Evolutionary conservation across 805 yeast species (phyloP).

Genomic region (Saccharomycopsis guyanensis): DNA sequence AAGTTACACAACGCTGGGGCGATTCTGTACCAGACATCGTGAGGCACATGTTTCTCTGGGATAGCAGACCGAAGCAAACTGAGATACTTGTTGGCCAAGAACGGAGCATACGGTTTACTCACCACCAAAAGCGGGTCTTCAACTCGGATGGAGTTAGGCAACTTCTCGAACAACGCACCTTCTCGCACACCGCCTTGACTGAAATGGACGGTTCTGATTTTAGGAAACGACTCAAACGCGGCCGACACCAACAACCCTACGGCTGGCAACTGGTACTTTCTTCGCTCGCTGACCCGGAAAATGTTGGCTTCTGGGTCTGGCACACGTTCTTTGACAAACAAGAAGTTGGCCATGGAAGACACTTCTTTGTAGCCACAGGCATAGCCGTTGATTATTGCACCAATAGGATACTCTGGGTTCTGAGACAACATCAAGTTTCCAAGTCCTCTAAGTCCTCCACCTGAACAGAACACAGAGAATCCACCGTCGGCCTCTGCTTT

Average conservation of each 20-base stretch:
- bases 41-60: conserved; percentile 48
- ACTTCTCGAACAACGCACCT: conserved; percentile 58
- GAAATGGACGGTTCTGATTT: conserved; percentile 54
- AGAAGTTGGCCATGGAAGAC: conserved; percentile 41
- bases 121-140: conserved; percentile 68
- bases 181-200: conserved; percentile 76
- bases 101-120: conserved; percentile 64
- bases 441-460: conserved; percentile 68
- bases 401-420: conserved; percentile 54
- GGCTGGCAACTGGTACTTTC: conserved; percentile 63
- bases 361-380: conserved; percentile 50
- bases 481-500: conserved; percentile 53
- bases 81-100: conserved; percentile 50
- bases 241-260: conserved; percentile 57
- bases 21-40: conserved; percentile 48
- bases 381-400: conserved; percentile 63
- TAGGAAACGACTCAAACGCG: conserved; percentile 53
- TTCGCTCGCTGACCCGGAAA: conserved; percentile 59
- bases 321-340: conserved; percentile 40
- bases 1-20: conserved; percentile 67
- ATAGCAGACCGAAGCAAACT: conserved; percentile 47
- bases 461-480: conserved; percentile 56
- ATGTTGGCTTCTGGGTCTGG: conserved; percentile 37
- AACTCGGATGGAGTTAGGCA: conserved; percentile 48
- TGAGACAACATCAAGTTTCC: conserved; percentile 52